Percentiles rank a stretch among this genome's conserved stretches.
phyloP scores from a whole-genome alignment of 2,329 filamentous ascomycete species.

The Pseudocercospora macadamiae region DNA sequence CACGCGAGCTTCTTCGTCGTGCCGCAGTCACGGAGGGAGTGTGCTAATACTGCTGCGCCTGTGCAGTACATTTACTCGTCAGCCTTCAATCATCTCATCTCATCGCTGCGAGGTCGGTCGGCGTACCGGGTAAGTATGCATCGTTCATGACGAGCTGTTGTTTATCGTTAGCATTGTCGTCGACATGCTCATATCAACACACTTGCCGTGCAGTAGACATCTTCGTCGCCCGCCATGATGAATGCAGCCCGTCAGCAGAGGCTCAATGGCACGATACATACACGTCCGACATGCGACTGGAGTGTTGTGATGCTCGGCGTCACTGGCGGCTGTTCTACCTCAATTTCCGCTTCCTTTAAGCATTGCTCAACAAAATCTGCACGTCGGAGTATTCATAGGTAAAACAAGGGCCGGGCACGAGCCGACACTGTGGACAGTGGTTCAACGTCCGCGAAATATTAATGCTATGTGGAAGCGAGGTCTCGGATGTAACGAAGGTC shows the following conservation, averaged over 20 bases:
- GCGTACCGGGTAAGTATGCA: constrained; percentile 83
- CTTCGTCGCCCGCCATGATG: constrained; percentile 46
- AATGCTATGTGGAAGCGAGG: background rate
- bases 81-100: background rate
- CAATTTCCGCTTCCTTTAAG: background rate
- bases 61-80: constrained; percentile 3
- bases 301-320: background rate
- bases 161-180: too few species aligned
- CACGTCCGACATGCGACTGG: too few species aligned
- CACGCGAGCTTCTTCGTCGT: constrained; percentile 84
- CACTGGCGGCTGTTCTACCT: background rate
- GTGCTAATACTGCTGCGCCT: constrained; percentile 92
- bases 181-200: background rate
- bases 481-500: background rate
- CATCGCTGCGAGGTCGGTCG: background rate
- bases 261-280: background rate
- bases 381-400: background rate
- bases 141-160: constrained; percentile 86
- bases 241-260: background rate
- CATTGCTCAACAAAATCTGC: background rate
- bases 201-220: constrained; percentile 69
- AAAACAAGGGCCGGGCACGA: background rate
- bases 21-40: constrained; percentile 89
- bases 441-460: background rate
- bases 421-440: background rate